Base-by-base conservation (phyloP, 2,329 filamentous ascomycete genomes). In the Sporothrix protearum region DNA sequence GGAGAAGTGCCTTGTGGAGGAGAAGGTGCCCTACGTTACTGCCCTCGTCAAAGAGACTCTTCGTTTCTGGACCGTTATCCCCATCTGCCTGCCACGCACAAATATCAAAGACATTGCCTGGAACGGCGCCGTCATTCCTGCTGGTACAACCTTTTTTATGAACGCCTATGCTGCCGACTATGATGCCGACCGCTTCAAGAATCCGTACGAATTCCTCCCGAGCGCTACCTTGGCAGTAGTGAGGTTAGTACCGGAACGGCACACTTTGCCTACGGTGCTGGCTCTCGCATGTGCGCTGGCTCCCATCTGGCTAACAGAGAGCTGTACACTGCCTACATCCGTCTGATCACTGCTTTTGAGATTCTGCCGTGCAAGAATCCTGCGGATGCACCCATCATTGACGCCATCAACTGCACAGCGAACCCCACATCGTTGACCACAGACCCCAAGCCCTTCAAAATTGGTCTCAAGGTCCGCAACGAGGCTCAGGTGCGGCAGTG, bases 101-200 rank as follows among this genome's bases (percentile, higher is more conserved):
- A 91, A 85, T 74, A 91, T 92, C 77, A 91, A 90, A 75, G 89
- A 92, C 73, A 92, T 95, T 71, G 83, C 85, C 2, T 94, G 89
- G 80, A 83, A 91, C 25, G 87, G 87, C 19, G 83, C 88, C 0
- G 82, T 85, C 0, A 92, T 96, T 49, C 92, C 92, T 0, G 86
- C 91, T 0, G 91, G 91, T 0, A 94, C 91, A 0, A 92, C 90
- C 0, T 93, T 95, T 76, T 94, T 93, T 81, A 91, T 95, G 72
- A 94, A 90, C 76, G 89, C 91, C 16, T 93, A 89, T 79, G 90
- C 89, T 0, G 91, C 91, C 30, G 86, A 94, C 79, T 92, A 92
- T 79, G 92, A 94, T 76, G 83, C 85, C 4, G 78, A 80, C 0
- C 91, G 92, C 77, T 94, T 93, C 82, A 86, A 88, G 74, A 78